Conservation (phyloP, 108 stramenopile species). For the Fragilaria crotonensis region DNA sequence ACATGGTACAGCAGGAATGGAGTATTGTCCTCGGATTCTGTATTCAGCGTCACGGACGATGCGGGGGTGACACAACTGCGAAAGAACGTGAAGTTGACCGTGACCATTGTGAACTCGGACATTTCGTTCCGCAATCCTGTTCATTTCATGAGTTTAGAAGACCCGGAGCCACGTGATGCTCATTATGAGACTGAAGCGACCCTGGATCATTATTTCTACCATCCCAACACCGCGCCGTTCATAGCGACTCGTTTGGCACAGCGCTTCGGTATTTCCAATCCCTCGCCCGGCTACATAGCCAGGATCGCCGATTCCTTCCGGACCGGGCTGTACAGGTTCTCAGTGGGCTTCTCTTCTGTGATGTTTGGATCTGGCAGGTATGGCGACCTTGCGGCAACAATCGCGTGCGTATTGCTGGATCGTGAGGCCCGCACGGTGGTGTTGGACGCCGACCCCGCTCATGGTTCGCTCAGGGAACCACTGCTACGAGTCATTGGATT, state of each 20-base stretch:
- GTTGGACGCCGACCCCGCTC: constrained; percentile 43
- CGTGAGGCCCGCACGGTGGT: too few relatives aligned
- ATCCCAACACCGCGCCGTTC: constrained; percentile 59
- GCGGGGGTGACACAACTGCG: constrained; percentile 26
- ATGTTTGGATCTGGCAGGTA: constrained; percentile 41
- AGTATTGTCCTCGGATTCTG: constrained; percentile 9
- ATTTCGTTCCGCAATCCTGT: constrained; percentile 28
- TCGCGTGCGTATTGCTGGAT: constrained; percentile 54
- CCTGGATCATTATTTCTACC: too few relatives aligned
- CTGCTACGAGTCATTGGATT: constrained; percentile 20
- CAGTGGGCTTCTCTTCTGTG: neutral
- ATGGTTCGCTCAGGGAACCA: constrained; percentile 34
- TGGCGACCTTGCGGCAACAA: constrained; percentile 44
- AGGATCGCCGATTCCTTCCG: constrained; percentile 42
- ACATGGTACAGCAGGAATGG: neutral
- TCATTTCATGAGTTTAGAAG: constrained; percentile 23
- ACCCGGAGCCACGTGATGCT: constrained; percentile 27
- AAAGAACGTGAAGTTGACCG: constrained; percentile 41
- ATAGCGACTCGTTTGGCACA: constrained; percentile 36
- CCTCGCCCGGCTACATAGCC: constrained; percentile 44
- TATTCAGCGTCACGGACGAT: constrained; percentile 36
- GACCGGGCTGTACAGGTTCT: constrained; percentile 18
- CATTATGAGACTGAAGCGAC: constrained; percentile 36
- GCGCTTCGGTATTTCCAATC: constrained; percentile 33
- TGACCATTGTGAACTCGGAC: constrained; percentile 26